These are phyloP conservation scores for Amoeboaphelidium occidentale DNA, from an alignment of 371 early-diverging fungal genomes.

Conservation along the genomic window DNA sequence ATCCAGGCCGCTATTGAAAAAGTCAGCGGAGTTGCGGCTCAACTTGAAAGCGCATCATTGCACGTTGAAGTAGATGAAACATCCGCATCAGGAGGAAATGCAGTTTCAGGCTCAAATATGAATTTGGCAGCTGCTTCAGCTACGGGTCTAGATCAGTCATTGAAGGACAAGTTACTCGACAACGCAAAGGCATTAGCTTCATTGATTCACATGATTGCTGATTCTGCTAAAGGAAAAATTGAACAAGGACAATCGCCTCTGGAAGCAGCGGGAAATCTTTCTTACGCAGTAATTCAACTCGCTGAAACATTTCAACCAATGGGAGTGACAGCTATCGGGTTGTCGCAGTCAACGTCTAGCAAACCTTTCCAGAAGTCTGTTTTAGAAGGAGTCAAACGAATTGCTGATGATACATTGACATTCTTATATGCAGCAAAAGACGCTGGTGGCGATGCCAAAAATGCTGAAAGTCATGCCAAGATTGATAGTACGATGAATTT, in stretches of 20 bases:
- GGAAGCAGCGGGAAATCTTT: background rate
- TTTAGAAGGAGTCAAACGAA: background rate
- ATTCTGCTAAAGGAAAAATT: background rate
- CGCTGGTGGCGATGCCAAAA: slow-evolving; percentile 5
- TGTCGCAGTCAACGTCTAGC: background rate
- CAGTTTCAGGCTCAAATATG: no score
- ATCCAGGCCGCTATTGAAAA: slow-evolving; percentile 13
- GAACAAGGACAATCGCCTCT: background rate
- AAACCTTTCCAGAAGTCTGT: background rate
- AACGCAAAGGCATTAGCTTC: background rate
- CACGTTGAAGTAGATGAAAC: slow-evolving; percentile 2
- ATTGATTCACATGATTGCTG: background rate
- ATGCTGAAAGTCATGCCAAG: background rate
- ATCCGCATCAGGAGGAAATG: no score
- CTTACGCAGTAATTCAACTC: background rate
- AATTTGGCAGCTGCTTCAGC: no score
- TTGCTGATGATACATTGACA: background rate
- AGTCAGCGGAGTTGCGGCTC: slow-evolving; percentile 5
- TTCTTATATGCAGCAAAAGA: slow-evolving; percentile 7
- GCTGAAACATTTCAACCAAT: background rate
- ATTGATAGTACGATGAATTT: background rate
- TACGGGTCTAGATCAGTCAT: no score
- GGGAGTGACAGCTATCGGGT: background rate
- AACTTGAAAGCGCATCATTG: slow-evolving; percentile 11
- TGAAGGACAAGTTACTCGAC: background rate